Conservation (phyloP, 306 rosid species). For the Acacia melanoxylon region DNA sequence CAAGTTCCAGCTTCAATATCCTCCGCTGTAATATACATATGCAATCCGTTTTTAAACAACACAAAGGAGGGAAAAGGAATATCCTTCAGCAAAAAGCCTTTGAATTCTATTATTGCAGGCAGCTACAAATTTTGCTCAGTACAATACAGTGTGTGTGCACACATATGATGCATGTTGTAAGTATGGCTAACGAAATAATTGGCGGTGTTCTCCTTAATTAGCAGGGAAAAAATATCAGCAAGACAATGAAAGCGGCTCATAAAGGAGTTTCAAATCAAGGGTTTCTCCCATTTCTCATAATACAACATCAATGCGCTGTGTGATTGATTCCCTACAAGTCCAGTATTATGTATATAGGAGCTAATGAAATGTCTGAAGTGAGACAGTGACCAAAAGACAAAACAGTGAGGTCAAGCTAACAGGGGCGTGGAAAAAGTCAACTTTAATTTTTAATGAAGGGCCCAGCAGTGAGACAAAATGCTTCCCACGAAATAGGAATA, state of each 20-base stretch:
- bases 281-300: not conserved
- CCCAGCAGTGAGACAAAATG: conserved; percentile 15
- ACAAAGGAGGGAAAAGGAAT: not conserved
- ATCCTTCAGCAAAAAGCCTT: conserved; percentile 18
- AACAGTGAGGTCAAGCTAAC: conserved; percentile 2
- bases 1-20: conserved; percentile 81
- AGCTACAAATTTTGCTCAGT: conserved; percentile 2
- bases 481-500: conserved; percentile 19
- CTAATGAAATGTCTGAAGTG: not conserved
- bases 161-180: not conserved
- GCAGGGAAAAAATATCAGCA: not conserved
- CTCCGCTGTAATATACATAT: conserved; percentile 67
- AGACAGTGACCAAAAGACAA: not conserved
- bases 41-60: conserved; percentile 11
- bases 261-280: conserved; percentile 1
- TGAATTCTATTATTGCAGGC: not conserved
- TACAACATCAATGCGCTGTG: not conserved
- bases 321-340: not conserved
- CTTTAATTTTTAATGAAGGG: conserved; percentile 22
- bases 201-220: not conserved
- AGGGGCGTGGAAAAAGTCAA: not conserved
- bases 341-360: not conserved
- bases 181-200: not conserved
- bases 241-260: not conserved
- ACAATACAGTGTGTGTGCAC: not conserved